Percentiles rank a stretch among this genome's conserved stretches.
phyloP scores from a whole-genome alignment of 208 protist species.

The Crithidia bombi region DNA sequence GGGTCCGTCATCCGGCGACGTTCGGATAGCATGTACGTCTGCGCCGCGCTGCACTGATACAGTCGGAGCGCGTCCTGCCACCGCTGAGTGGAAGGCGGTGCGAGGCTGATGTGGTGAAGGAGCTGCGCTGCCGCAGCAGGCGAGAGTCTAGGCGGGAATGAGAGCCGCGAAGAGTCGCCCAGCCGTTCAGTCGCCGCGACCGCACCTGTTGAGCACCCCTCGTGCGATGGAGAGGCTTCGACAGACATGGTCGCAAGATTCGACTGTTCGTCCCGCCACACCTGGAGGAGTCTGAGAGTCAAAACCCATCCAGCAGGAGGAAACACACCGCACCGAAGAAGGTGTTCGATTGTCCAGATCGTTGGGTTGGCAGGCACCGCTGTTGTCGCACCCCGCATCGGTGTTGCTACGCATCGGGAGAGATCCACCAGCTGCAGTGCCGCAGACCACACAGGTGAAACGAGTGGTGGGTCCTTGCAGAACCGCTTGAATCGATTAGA shows the following conservation, averaged over 20 bases:
- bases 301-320: constrained; percentile 22
- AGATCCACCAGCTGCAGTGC: constrained; percentile 30
- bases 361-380: neutral
- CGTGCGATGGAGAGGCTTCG: neutral
- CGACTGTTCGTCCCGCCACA: constrained; percentile 19
- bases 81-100: constrained; percentile 16
- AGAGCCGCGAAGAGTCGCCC: neutral
- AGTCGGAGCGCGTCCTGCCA: constrained; percentile 34
- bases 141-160: constrained; percentile 19
- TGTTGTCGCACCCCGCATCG: neutral
- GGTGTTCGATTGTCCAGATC: constrained; percentile 7
- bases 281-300: constrained; percentile 19
- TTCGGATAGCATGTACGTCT: neutral
- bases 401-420: neutral
- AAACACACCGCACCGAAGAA: constrained; percentile 28
- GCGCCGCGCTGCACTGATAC: constrained; percentile 23
- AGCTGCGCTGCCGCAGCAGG: constrained; percentile 29
- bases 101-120: constrained; percentile 32
- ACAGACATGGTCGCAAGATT: neutral
- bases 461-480: constrained; percentile 16
- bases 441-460: constrained; percentile 25
- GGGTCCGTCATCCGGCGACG: neutral
- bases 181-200: neutral
- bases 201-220: neutral
- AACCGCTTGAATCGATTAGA: constrained; percentile 7